phyloP scores from a whole-genome alignment of 805 yeast species.

The Isabelozyma rhagii region DNA sequence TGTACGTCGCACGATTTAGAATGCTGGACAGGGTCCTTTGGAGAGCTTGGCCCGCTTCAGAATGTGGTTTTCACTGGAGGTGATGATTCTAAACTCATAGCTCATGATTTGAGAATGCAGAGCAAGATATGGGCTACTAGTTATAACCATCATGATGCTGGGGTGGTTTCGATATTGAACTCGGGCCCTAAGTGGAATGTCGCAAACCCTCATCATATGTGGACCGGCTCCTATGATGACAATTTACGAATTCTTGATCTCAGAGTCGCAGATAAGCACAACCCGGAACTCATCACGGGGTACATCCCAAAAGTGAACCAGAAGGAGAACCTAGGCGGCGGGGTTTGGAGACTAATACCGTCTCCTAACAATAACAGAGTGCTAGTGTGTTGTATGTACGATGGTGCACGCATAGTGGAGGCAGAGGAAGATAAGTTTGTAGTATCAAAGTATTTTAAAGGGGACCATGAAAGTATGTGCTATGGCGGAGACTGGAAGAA shows the following conservation, averaged over 20 bases:
- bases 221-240: conserved; percentile 96
- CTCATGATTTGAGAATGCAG: conserved; percentile 60
- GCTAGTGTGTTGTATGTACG: conserved; percentile 90
- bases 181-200: conserved; percentile 40
- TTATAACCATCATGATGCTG: conserved; percentile 72
- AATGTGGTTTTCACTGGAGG: conserved; percentile 82
- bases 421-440: conserved; percentile 19
- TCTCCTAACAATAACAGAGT: conserved; percentile 47
- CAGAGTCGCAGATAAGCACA: conserved; percentile 43
- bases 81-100: conserved; percentile 75
- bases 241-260: conserved; percentile 65
- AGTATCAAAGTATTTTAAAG: conserved; percentile 46
- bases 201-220: conserved; percentile 45
- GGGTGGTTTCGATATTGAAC: conserved; percentile 77
- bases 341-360: conserved; percentile 91
- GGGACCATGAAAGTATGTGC: conserved; percentile 86
- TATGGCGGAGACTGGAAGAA: conserved; percentile 90
- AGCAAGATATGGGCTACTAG: conserved; percentile 33
- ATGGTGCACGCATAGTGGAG: conserved; percentile 74
- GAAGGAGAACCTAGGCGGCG: conserved; percentile 71
- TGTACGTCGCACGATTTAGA: conserved; percentile 61
- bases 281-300: conserved; percentile 39
- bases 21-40: conserved; percentile 86
- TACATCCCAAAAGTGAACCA: conserved; percentile 47
- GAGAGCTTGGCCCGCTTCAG: conserved; percentile 47